Evolutionary conservation across 768 basidiomycete genomes (phyloP).

Genomic region (Chalciporus piperatus): DNA sequence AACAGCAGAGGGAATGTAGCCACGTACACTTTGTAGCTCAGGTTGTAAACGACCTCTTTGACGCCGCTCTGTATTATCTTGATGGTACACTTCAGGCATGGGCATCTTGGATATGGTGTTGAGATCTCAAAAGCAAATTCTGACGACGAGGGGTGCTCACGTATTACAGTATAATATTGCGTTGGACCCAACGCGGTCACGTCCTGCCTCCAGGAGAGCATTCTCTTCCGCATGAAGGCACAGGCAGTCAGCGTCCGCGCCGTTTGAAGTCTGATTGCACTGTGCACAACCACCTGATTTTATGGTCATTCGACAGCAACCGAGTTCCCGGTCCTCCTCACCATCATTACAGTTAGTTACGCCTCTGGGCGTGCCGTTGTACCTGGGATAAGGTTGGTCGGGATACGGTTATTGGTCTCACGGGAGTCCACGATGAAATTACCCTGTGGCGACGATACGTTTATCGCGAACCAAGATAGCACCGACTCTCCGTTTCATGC

Average conservation of each 20-base stretch:
- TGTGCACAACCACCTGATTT: constrained; percentile 85
- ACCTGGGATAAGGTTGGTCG: constrained; percentile 43
- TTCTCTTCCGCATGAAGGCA: constrained; percentile 99
- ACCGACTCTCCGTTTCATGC: constrained; percentile 96
- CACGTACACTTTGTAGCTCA: constrained; percentile 91
- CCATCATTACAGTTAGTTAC: constrained; percentile 74
- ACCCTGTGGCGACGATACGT: constrained; percentile 79
- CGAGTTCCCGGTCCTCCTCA: neutral
- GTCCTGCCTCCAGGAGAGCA: constrained; percentile 88
- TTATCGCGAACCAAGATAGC: constrained; percentile 87
- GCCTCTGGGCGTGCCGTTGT: constrained; percentile 95
- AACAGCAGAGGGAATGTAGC: neutral
- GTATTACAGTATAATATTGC: constrained; percentile 98
- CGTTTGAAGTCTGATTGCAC: constrained; percentile 60
- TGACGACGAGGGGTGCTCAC: constrained; percentile 46
- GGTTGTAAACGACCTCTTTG: constrained; percentile 88
- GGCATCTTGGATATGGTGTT: constrained; percentile 61
- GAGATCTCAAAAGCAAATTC: neutral
- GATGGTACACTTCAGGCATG: constrained; percentile 93
- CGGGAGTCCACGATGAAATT: constrained; percentile 16
- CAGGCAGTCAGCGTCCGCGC: constrained; percentile 70
- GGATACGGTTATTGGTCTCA: neutral
- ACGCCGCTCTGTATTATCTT: constrained; percentile 97
- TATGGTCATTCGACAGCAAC: constrained; percentile 43
- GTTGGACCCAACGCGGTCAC: constrained; percentile 80